Evolutionary conservation across 768 basidiomycete species (phyloP).

Genomic region (Calvatia gigantea): DNA sequence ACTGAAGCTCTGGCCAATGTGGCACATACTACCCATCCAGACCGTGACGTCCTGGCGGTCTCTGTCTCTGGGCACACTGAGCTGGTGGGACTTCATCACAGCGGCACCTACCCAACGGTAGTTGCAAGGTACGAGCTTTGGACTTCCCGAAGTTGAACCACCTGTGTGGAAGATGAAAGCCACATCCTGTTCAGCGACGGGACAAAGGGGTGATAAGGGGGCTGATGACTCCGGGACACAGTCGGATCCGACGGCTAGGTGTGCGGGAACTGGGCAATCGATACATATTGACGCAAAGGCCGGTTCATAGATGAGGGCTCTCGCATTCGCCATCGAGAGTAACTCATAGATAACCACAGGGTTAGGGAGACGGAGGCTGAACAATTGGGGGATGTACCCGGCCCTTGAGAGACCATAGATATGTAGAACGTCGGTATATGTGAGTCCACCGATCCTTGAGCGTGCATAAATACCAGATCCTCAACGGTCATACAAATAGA

Average conservation of each 20-base stretch:
- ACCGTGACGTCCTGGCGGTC: slow-evolving; percentile 62
- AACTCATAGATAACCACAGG: slow-evolving; percentile 69
- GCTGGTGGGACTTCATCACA: slow-evolving; percentile 54
- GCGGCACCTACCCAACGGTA: slow-evolving; percentile 62
- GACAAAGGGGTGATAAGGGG: slow-evolving; percentile 11
- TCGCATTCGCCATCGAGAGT: slow-evolving; percentile 54
- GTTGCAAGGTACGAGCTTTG: slow-evolving; percentile 72
- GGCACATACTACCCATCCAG: slow-evolving; percentile 85
- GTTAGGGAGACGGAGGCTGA: slow-evolving; percentile 72
- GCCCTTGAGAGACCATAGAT: slow-evolving; percentile 75
- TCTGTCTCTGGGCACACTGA: slow-evolving; percentile 43
- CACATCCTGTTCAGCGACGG: slow-evolving; percentile 28
- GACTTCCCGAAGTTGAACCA: slow-evolving; percentile 81
- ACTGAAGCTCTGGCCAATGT: slow-evolving; percentile 78
- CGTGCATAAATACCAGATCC: slow-evolving; percentile 9
- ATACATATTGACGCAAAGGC: slow-evolving; percentile 43
- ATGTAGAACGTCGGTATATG: slow-evolving; percentile 65
- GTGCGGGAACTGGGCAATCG: slow-evolving; percentile 46
- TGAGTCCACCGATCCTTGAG: slow-evolving; percentile 67
- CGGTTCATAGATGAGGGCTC: slow-evolving; percentile 62
- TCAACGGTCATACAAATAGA: not conserved
- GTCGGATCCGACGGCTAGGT: slow-evolving; percentile 40
- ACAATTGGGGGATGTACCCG: slow-evolving; percentile 73
- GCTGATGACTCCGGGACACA: slow-evolving; percentile 32
- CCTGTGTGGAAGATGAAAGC: slow-evolving; percentile 78